Evolutionary conservation across 306 rosid genomes (phyloP), one percentile per base, ranked within the genome.

Genomic region (Chamaecrista fasciculata): DNA sequence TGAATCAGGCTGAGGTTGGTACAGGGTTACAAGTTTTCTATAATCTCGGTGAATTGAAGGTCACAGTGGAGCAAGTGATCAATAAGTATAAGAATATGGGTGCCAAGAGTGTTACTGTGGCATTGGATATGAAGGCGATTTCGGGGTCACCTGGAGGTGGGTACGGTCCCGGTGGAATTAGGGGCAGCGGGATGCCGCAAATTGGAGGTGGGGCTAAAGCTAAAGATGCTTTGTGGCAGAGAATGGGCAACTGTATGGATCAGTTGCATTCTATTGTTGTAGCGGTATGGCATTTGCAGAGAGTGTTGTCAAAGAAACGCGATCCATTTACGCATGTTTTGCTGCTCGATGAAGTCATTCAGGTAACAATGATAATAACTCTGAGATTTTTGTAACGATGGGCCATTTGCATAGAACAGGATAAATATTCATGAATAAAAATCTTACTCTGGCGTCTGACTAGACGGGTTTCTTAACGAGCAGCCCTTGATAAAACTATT

Each of bases 1-100:
- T 95, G 86, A 95, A 95, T 53, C 96, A 95, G 56, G 97, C 96
- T 4, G 97, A 91, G 82, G 99, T 91, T 16, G 99, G 97, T 14
- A 89, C 96, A 3, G 97, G 97, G 0, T 80, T 95, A 79, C 99
- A 95, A 81, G 99, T 95, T 73, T 95, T 89, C 79, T 91, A 89
- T 58, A 95, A 95, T 80, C 80, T 95, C 1, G 99, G 97, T 5
- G 99, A 91, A 66, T 76, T 95, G 83, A 95, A 79, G 74, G 70
- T 34, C 3, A 85, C 99, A 0, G 89, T 91, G 65, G 97, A 87
- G 82, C 88, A 86, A 66, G 72, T 95, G 79, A 72, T 91, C 20
- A 84, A 69, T 16, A 95, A 76, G 78, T 95, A 95, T 6, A 91
- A 84, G 88, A 86, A 87, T 18, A 46, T 85, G 82, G 97, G 91